Evolutionary conservation across 2,329 filamentous ascomycete genomes (phyloP).

Genomic region (Ilyonectria mors-panacis): DNA sequence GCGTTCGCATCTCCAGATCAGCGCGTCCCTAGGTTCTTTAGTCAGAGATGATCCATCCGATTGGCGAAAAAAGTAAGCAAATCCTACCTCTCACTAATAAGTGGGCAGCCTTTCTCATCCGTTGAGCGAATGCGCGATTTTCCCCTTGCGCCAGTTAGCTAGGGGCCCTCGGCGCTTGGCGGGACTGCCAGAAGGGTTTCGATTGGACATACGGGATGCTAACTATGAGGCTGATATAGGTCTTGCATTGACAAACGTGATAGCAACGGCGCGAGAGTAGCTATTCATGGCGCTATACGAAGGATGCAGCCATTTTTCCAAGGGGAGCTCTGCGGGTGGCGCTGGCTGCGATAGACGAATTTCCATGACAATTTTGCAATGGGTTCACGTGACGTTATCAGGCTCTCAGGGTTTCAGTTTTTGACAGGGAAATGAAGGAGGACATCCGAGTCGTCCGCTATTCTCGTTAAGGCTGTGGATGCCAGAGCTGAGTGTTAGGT

Average conservation of each 20-base stretch:
- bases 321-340: background rate
- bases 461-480: constrained; percentile 1
- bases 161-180: background rate
- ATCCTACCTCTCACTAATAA: constrained; percentile 1
- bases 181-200: background rate
- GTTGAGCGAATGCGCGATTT: constrained; percentile 10
- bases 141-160: background rate
- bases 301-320: constrained; percentile 1
- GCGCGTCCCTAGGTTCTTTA: background rate
- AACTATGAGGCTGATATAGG: background rate
- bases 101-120: constrained; percentile 5
- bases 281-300: constrained; percentile 2
- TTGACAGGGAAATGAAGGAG: background rate
- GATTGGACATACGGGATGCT: background rate
- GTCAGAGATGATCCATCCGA: background rate
- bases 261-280: background rate
- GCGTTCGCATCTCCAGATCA: constrained; percentile 11
- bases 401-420: background rate
- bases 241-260: background rate
- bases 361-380: background rate
- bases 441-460: background rate
- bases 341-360: background rate
- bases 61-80: background rate
- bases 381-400: background rate
- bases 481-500: background rate